Evolutionary conservation across 2,329 filamentous ascomycete species (phyloP).

Genomic region (Trichophyton equinum): DNA sequence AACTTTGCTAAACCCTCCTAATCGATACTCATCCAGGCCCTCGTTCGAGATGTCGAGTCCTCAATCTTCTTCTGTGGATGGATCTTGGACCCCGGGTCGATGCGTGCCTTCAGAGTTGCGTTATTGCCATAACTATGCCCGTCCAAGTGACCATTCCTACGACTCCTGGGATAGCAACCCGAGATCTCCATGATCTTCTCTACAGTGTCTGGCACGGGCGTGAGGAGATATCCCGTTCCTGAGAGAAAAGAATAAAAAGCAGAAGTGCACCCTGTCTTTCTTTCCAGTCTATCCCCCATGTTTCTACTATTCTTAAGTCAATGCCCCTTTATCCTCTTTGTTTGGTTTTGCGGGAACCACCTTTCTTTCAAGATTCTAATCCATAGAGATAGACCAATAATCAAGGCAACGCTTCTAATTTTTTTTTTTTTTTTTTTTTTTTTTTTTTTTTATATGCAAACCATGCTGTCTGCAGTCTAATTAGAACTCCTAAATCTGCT

Average conservation of each 20-base stretch:
- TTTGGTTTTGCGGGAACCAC: neutral
- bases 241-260: neutral
- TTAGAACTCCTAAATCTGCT: neutral
- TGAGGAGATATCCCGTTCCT: neutral
- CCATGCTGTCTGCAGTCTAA: too few relatives aligned
- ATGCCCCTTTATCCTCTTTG: neutral
- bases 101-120: neutral
- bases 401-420: neutral
- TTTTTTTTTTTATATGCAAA: too few relatives aligned
- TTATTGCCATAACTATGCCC: neutral
- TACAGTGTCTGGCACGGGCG: neutral
- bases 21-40: neutral
- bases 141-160: neutral
- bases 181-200: neutral
- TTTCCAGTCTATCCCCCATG: neutral
- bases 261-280: neutral
- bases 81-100: too few relatives aligned
- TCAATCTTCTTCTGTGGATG: neutral
- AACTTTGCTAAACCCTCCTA: neutral
- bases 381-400: neutral
- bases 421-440: too few relatives aligned
- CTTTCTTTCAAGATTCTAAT: neutral
- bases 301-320: conserved; percentile 1
- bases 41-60: neutral
- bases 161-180: neutral